Evolutionary conservation across 106 monocot genomes (phyloP).

Genomic region (Dactylorhiza incarnata): DNA sequence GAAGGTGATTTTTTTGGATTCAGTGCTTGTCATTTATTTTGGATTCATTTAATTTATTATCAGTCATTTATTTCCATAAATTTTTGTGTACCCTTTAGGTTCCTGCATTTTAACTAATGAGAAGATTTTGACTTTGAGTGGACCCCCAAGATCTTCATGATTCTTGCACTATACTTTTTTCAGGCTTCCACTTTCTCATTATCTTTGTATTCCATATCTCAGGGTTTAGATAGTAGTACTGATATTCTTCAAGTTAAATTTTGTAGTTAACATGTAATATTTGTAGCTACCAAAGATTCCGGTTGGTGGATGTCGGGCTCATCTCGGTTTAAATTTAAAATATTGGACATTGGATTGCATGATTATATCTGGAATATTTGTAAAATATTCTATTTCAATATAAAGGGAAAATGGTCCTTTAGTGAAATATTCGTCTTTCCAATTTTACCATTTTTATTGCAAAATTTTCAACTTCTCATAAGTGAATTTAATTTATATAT

Average conservation of each 20-base stretch:
- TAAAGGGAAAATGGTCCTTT: too few relatives aligned
- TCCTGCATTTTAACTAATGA: neutral
- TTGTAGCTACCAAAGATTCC: neutral
- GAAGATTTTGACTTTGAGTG: neutral
- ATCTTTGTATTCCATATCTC: neutral
- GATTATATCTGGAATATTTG: too few relatives aligned
- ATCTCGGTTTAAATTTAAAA: too few relatives aligned
- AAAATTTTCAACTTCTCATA: too few relatives aligned
- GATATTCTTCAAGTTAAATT: neutral
- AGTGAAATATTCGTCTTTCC: too few relatives aligned
- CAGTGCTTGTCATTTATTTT: neutral
- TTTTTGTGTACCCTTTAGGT: neutral
- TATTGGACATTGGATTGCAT: too few relatives aligned
- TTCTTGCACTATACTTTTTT: neutral
- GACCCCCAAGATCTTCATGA: neutral
- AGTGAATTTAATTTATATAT: too few relatives aligned
- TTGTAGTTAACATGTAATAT: neutral
- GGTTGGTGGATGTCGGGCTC: too few relatives aligned
- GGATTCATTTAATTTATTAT: neutral
- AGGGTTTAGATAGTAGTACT: neutral
- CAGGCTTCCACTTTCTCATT: neutral
- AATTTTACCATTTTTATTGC: too few relatives aligned
- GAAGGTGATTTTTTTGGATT: slow-evolving; percentile 46
- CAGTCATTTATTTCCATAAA: neutral
- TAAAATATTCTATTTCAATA: too few relatives aligned